Base-by-base conservation (phyloP, 2,329 filamentous ascomycete genomes). In the Hypoxylon sp. region DNA sequence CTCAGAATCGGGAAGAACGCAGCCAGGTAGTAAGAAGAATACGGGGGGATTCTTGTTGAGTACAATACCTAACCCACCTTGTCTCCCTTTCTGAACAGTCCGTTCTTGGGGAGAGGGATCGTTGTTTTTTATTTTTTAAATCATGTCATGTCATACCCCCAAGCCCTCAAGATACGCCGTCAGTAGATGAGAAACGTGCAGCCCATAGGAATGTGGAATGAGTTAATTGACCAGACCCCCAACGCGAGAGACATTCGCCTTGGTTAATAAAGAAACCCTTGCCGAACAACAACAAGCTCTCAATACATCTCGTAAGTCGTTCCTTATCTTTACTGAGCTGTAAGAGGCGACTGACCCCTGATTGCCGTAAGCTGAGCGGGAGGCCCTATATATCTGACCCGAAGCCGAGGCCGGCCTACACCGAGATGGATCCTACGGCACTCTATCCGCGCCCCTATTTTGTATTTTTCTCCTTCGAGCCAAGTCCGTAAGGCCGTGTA, bases 81-180 rank as follows among this genome's bases (percentile, higher is more conserved):
- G 2, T 18, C 27, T 49, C 29, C 27, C 43, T 15, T 45, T 55
- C 48, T 55, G 40, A 40, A 41, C 37, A 24, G 18, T 24, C 8
- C 9, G 43, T 50, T 29, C 52, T 37, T 40, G 31, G 38, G 29
- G 47, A 51, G 17, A 42, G 15, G 13, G n/a, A n/a, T n/a, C n/a
- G n/a, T n/a, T n/a, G n/a, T n/a, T n/a, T 23, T 9, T n/a, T 40
- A 35, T 20, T 40, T 26, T 47, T 52, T 53, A 48, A 24, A 27
- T 50, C 33, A 46, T 15, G 41, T 42, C 46, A 41, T 26, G 33
- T 49, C 60, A 62, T 62, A 62, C 60, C 60, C 60, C 40, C 47
- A 51, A 11, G 13, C 54, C 54, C 33, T 33, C 58, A 60, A 61
- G 60, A 60, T 33, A 60, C 41, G 46, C 21, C 13, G 47, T 21